These are phyloP conservation scores for Dimargaris xerosporica DNA, from an alignment of 192 early-diverging fungal species.

Conservation along the genomic window DNA sequence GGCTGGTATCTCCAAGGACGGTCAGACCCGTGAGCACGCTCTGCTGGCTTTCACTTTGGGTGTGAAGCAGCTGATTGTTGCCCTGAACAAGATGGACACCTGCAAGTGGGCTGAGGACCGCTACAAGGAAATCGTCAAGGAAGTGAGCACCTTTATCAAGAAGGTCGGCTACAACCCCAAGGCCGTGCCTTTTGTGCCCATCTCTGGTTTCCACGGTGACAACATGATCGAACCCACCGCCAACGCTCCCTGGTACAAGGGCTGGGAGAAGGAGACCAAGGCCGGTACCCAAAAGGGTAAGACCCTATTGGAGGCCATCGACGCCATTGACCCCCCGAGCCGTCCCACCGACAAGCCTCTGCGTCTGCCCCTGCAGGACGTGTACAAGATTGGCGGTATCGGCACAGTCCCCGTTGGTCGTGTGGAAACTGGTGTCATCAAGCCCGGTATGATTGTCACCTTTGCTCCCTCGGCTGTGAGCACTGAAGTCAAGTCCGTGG, in stretches of 20 bases:
- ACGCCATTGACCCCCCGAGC: slow-evolving; percentile 78
- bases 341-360: slow-evolving; percentile 97
- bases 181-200: slow-evolving; percentile 87
- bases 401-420: slow-evolving; percentile 93
- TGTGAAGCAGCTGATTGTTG: slow-evolving; percentile 82
- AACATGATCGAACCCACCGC: slow-evolving; percentile 64
- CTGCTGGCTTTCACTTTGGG: slow-evolving; percentile 93
- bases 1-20: slow-evolving; percentile 99
- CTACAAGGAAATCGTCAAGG: slow-evolving; percentile 96
- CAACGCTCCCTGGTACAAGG: slow-evolving; percentile 98
- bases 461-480: no score
- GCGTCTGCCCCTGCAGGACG: slow-evolving; percentile 97
- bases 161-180: slow-evolving; percentile 93
- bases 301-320: slow-evolving; percentile 89
- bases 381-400: slow-evolving; percentile 95
- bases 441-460: slow-evolving; percentile 85
- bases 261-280: slow-evolving; percentile 88
- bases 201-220: slow-evolving; percentile 91
- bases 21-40: slow-evolving; percentile 96
- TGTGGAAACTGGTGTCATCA: slow-evolving; percentile 84
- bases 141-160: slow-evolving; percentile 90
- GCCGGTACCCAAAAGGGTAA: slow-evolving; percentile 48
- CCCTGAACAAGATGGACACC: slow-evolving; percentile 97
- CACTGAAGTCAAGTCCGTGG: slow-evolving; percentile 90
- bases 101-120: slow-evolving; percentile 82